Conservation (phyloP, 371 early-diverging fungal genomes). For the Mycotypha africana region DNA sequence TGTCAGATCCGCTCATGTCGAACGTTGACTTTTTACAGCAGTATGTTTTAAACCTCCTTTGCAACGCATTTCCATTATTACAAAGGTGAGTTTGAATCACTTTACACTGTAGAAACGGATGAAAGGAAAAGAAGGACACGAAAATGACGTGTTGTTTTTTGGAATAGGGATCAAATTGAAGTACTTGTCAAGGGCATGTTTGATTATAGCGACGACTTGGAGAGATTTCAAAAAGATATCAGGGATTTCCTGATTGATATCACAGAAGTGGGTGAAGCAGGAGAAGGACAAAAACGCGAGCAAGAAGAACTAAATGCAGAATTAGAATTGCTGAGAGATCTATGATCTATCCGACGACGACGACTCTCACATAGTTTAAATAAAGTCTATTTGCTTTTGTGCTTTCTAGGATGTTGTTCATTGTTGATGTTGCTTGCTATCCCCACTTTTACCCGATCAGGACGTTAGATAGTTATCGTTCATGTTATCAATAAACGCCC, state of each 20-base stretch:
- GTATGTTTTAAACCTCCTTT: constrained; percentile 70
- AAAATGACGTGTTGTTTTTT: too few species aligned
- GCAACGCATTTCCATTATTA: constrained; percentile 83
- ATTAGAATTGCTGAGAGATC: constrained; percentile 13
- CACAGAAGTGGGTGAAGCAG: constrained; percentile 17
- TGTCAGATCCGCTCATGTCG: constrained; percentile 67
- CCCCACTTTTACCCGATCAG: too few species aligned
- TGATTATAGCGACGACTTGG: constrained; percentile 68
- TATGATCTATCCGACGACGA: too few species aligned
- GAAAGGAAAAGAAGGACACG: too few species aligned
- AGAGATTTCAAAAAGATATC: constrained; percentile 80
- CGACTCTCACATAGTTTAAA: too few species aligned
- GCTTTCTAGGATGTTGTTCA: too few species aligned
- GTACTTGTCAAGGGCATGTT: constrained; percentile 84
- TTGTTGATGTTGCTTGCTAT: too few species aligned
- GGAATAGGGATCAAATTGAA: constrained; percentile 68
- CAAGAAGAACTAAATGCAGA: constrained; percentile 22
- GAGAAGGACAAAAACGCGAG: constrained; percentile 7
- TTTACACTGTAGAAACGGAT: too few species aligned
- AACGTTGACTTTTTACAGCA: constrained; percentile 75
- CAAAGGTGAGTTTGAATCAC: constrained; percentile 53
- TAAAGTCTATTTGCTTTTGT: too few species aligned
- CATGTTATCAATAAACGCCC: too few species aligned
- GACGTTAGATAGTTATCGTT: too few species aligned
- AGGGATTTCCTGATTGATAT: constrained; percentile 88